Percentiles rank a stretch among this genome's conserved stretches.
Evolutionary conservation across 345 rosid genomes (phyloP).

Genomic region (Euclidium syriacum): DNA sequence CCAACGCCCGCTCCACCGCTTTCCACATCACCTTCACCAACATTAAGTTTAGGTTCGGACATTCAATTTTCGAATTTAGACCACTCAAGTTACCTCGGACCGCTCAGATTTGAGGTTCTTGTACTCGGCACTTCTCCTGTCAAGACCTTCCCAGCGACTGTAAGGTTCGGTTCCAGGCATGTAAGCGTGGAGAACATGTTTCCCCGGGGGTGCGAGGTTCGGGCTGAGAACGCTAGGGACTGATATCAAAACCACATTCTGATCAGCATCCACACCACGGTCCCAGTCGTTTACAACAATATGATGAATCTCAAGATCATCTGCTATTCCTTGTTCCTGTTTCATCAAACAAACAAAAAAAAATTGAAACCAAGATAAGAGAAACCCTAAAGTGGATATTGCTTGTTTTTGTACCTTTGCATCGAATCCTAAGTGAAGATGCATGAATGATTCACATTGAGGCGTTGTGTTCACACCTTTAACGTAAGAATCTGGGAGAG

Average conservation of each 20-base stretch:
- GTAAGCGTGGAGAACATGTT: constrained; percentile 82
- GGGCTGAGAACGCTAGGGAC: constrained; percentile 77
- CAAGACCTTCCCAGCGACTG: constrained; percentile 77
- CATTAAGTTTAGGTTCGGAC: no score
- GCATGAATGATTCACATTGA: constrained; percentile 98
- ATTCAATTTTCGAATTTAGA: no score
- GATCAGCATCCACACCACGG: constrained; percentile 87
- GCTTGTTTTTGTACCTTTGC: constrained; percentile 44
- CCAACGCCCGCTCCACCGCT: constrained; percentile 81
- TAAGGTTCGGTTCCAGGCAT: constrained; percentile 89
- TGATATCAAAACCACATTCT: constrained; percentile 85
- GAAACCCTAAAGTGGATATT: not conserved
- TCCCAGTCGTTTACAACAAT: constrained; percentile 89
- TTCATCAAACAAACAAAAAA: constrained; percentile 1
- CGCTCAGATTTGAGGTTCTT: constrained; percentile 73
- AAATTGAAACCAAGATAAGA: not conserved
- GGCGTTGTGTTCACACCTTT: constrained; percentile 47
- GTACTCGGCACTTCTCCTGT: constrained; percentile 63
- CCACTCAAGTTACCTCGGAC: constrained; percentile 95
- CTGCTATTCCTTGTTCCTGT: constrained; percentile 49
- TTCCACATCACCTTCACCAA: constrained; percentile 71
- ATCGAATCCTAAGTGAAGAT: constrained; percentile 92
- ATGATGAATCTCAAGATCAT: constrained; percentile 89
- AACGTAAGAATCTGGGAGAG: constrained; percentile 52
- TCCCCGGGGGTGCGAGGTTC: constrained; percentile 77